Conservation (phyloP, 2,329 filamentous ascomycete species). For the Arthrobotrys sinensis region DNA sequence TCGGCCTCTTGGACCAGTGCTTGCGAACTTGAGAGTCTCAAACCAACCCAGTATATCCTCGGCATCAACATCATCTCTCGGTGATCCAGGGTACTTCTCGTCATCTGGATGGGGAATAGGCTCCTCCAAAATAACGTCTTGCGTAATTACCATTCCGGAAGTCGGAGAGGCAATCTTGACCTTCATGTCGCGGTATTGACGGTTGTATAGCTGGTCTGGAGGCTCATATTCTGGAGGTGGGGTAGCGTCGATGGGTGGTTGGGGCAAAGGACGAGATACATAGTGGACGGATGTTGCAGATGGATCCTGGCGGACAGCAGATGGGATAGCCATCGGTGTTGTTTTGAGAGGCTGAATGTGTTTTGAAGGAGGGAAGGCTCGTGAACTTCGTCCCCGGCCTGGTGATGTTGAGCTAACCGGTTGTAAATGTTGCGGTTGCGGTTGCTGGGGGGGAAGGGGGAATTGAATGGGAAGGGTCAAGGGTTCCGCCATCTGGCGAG, state of each 20-base stretch:
- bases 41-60: constrained; percentile 59
- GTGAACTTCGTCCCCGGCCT: constrained; percentile 34
- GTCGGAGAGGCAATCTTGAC: constrained; percentile 46
- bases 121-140: constrained; percentile 55
- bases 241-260: constrained; percentile 49
- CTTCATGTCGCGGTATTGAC: constrained; percentile 52
- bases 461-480: constrained; percentile 46
- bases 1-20: constrained; percentile 45
- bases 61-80: constrained; percentile 57
- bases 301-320: constrained; percentile 41
- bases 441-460: constrained; percentile 44
- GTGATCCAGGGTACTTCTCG: constrained; percentile 36
- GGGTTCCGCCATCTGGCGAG: constrained; percentile 44
- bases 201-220: constrained; percentile 18
- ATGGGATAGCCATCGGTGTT: constrained; percentile 52
- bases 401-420: constrained; percentile 25
- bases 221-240: constrained; percentile 59
- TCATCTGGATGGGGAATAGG: constrained; percentile 35
- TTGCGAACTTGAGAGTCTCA: constrained; percentile 57
- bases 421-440: constrained; percentile 5
- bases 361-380: constrained; percentile 49
- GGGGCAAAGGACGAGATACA: constrained; percentile 53
- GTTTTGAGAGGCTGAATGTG: constrained; percentile 57
- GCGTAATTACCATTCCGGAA: constrained; percentile 32
- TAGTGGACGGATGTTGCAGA: constrained; percentile 40